phyloP scores from a whole-genome alignment of 2,329 filamentous ascomycete species.

The Colletotrichum costaricense region DNA sequence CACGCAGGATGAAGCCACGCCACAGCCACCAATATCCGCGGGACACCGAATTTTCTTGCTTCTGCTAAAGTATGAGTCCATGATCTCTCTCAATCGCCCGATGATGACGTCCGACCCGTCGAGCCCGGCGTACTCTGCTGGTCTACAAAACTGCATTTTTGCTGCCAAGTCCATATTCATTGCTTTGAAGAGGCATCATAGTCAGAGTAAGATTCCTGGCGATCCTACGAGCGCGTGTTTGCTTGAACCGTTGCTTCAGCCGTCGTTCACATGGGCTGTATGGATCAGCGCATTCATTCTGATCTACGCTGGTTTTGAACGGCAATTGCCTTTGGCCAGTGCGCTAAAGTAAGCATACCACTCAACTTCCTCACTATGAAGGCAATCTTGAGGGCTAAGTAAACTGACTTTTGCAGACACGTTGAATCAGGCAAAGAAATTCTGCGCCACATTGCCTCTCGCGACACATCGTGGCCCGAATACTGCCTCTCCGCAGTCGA shows the following conservation, averaged over 20 bases:
- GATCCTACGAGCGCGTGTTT: slow-evolving; percentile 32
- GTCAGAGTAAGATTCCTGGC: slow-evolving; percentile 25
- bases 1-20: slow-evolving; percentile 23
- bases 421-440: slow-evolving; percentile 44
- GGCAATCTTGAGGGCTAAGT: background rate
- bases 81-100: slow-evolving; percentile 62
- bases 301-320: slow-evolving; percentile 60
- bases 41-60: slow-evolving; percentile 55
- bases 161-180: slow-evolving; percentile 60
- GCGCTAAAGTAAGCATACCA: slow-evolving; percentile 50
- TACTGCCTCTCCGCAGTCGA: slow-evolving; percentile 47
- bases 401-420: slow-evolving; percentile 35
- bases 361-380: too few relatives aligned
- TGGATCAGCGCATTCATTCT: slow-evolving; percentile 66
- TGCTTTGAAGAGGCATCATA: slow-evolving; percentile 46
- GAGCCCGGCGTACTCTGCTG: slow-evolving; percentile 56
- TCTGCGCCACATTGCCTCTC: slow-evolving; percentile 41
- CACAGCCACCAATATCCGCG: slow-evolving; percentile 32
- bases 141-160: slow-evolving; percentile 62
- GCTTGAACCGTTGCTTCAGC: slow-evolving; percentile 54
- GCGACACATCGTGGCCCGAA: slow-evolving; percentile 48
- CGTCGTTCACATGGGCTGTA: slow-evolving; percentile 62
- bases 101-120: slow-evolving; percentile 57
- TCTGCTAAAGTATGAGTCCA: slow-evolving; percentile 60
- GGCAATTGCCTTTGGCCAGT: slow-evolving; percentile 50